Conservation (phyloP, 2,329 filamentous ascomycete species). For the Hirsutella minnesotensis region DNA sequence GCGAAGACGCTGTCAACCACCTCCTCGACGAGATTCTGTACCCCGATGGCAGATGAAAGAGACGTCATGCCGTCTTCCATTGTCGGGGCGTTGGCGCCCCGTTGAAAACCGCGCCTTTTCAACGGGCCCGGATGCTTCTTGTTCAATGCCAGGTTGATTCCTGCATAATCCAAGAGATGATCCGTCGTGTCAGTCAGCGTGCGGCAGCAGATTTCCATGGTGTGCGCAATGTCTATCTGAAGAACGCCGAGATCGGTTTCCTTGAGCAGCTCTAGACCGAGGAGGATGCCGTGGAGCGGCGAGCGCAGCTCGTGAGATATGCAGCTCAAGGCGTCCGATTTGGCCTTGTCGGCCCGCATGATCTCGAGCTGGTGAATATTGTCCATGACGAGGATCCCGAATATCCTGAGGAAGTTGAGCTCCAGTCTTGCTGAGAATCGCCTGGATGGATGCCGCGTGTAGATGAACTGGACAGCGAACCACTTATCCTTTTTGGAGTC, state of each 20-base stretch:
- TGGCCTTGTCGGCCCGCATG: slow-evolving; percentile 29
- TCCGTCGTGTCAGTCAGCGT: slow-evolving; percentile 43
- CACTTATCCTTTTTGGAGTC: slow-evolving; percentile 31
- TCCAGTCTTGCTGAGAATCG: slow-evolving; percentile 34
- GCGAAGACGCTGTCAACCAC: slow-evolving; percentile 34
- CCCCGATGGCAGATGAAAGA: slow-evolving; percentile 14
- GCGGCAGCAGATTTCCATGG: slow-evolving; percentile 37
- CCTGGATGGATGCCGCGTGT: slow-evolving; percentile 30
- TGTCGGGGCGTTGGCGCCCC: slow-evolving; percentile 4
- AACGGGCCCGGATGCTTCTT: background rate
- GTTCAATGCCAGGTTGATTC: slow-evolving; percentile 30
- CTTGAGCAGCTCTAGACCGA: slow-evolving; percentile 38
- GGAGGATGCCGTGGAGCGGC: slow-evolving; percentile 48
- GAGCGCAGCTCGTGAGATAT: slow-evolving; percentile 51
- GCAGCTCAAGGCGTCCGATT: slow-evolving; percentile 46
- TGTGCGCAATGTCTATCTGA: slow-evolving; percentile 34
- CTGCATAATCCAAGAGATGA: slow-evolving; percentile 41
- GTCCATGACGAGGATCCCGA: slow-evolving; percentile 42
- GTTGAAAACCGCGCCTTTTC: background rate
- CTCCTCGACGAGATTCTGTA: slow-evolving; percentile 32
- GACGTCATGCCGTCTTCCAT: slow-evolving; percentile 4
- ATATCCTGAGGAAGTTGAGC: slow-evolving; percentile 37
- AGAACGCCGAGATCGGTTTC: slow-evolving; percentile 35
- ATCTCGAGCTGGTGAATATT: slow-evolving; percentile 37
- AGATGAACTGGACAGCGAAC: slow-evolving; percentile 37